Evolutionary conservation across 768 basidiomycete species (phyloP), one percentile per base, ranked within the genome.

Genomic region (Megacollybia marginata): DNA sequence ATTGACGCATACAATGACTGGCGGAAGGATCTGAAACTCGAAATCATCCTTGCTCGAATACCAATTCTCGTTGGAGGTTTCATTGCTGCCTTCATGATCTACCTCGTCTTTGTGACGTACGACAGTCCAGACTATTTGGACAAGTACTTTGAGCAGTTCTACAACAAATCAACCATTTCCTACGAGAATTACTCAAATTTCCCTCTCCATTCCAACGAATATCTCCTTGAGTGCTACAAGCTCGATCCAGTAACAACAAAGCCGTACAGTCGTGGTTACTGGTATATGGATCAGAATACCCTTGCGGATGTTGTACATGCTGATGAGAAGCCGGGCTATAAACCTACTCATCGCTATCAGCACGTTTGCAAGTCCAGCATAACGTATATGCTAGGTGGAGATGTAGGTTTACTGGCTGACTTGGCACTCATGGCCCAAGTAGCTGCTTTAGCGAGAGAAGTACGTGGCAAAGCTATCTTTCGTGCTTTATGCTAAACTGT

Each of bases 311-410:
- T 71, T n/a, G 46, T 50, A 13, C 66, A 67, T 49, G 57, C 66
- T 33, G 56, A 63, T 38, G 59, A 62, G 35, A 52, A 54, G 52
- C 57, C 4, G 53, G 60, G 15, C 61, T 58, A 16, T 57, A 60
- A 46, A 50, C 59, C 44, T 45, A 6, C 13, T 15, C 15, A 44
- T 16, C n/a, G n/a, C n/a, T n/a, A n/a, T n/a, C 11, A 3, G 44
- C 48, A 51, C 38, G 58, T 75, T 32, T 87, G 85, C 64, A 65
- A 61, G n/a, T 80, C 74, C 52, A 82, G 81, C 0, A 77, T 87
- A 54, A 87, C 84, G 2, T 88, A 88, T 57, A 73, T 84, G 76
- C 64, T 87, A 44, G 82, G 82, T 56, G 83, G 83, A 2, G 65
- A 73, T 46, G 79, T 82, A 11, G 85, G 84, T 31, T 65, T 88